phyloP scores from a whole-genome alignment of 2,329 filamentous ascomycete species.

The Metarhizium rileyi region DNA sequence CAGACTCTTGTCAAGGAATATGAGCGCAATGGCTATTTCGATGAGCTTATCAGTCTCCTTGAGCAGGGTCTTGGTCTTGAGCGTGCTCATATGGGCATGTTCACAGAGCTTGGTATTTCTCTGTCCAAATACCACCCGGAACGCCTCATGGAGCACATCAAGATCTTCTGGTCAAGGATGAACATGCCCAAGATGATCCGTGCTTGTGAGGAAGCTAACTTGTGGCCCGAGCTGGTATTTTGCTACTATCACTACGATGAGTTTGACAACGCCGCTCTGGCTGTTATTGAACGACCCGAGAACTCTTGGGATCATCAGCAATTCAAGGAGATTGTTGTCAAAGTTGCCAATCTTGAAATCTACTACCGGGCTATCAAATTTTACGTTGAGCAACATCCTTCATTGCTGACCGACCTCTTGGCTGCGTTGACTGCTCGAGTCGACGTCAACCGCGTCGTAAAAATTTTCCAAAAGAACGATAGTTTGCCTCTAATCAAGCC shows the following conservation, averaged over 20 bases:
- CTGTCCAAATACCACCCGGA: conserved; percentile 93
- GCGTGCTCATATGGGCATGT: conserved; percentile 92
- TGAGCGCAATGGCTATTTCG: conserved; percentile 94
- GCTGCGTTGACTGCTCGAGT: conserved; percentile 87
- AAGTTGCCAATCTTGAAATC: conserved; percentile 97
- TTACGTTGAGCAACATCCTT: conserved; percentile 94
- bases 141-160: conserved; percentile 94
- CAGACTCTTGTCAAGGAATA: conserved; percentile 92
- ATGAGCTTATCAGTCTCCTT: conserved; percentile 88
- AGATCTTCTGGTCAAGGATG: conserved; percentile 96
- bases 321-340: conserved; percentile 97
- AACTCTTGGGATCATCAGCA: conserved; percentile 99
- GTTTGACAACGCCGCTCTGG: conserved; percentile 91
- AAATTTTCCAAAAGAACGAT: conserved; percentile 97
- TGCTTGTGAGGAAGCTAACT: conserved; percentile 84
- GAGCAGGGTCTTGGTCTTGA: conserved; percentile 93
- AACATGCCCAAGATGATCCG: conserved; percentile 97
- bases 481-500: conserved; percentile 98
- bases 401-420: conserved; percentile 88
- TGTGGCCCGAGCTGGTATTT: conserved; percentile 98
- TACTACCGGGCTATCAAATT: conserved; percentile 97
- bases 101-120: conserved; percentile 85
- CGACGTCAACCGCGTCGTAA: conserved; percentile 97
- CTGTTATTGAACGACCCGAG: conserved; percentile 94
- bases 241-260: conserved; percentile 98